Evolutionary conservation across 169 alveolate genomes (phyloP).

Genomic region (Cryptosporidium xiaoi): DNA sequence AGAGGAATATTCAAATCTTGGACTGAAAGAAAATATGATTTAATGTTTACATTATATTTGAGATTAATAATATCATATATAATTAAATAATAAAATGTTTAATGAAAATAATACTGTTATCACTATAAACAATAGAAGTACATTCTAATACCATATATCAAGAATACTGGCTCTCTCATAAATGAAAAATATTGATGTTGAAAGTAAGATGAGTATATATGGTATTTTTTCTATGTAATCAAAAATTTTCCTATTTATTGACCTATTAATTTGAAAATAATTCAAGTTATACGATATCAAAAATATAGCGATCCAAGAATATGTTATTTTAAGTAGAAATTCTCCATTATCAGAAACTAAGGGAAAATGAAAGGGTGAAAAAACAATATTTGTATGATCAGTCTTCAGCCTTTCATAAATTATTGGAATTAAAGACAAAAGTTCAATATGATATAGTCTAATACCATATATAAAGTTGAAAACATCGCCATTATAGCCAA

Average conservation of each 20-base stretch:
- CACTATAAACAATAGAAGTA: no score
- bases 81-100: no score
- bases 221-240: constrained; percentile 3
- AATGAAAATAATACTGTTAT: no score
- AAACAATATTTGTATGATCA: neutral
- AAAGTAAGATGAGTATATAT: constrained; percentile 3
- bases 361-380: constrained; percentile 43
- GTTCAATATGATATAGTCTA: constrained; percentile 14
- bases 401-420: neutral
- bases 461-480: neutral
- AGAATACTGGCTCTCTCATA: constrained; percentile 36
- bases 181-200: constrained; percentile 7
- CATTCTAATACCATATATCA: no score
- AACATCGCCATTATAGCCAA: constrained; percentile 26
- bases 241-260: neutral
- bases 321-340: neutral
- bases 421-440: constrained; percentile 26
- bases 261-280: neutral
- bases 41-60: no score
- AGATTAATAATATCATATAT: no score
- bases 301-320: constrained; percentile 28
- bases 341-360: constrained; percentile 8
- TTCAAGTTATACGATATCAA: constrained; percentile 6
- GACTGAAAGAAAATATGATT: no score
- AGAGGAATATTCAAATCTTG: no score